These are phyloP conservation scores for Aspergillus felis DNA, from an alignment of 2,329 filamentous ascomycete genomes.

Conservation along the genomic window DNA sequence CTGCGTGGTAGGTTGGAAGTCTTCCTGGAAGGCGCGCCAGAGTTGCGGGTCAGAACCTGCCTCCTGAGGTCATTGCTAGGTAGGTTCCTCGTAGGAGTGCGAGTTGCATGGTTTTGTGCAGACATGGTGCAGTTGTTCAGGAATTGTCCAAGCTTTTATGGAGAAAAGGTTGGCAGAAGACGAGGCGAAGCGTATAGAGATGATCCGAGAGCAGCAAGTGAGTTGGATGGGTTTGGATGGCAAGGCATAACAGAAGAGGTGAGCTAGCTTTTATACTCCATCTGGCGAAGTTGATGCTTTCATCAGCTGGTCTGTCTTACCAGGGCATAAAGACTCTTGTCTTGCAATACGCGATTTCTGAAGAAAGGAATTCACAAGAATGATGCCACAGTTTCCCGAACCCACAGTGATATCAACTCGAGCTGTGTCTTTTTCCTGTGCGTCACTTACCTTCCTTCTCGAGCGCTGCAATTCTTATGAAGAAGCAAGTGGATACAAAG, in stretches of 20 bases:
- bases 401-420: background rate
- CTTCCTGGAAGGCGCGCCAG: background rate
- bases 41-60: background rate
- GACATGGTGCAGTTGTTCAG: background rate
- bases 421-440: background rate
- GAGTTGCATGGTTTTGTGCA: background rate
- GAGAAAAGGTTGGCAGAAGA: background rate
- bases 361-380: background rate
- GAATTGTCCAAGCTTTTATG: background rate
- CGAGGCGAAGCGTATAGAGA: background rate
- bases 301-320: background rate
- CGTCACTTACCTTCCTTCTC: background rate
- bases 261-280: background rate
- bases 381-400: background rate
- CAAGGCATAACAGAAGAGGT: background rate
- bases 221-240: background rate
- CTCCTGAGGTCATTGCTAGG: background rate
- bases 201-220: background rate
- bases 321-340: background rate
- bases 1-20: background rate
- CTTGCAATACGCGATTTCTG: background rate
- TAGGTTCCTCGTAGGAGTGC: background rate
- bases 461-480: background rate
- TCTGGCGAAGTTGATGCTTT: background rate
- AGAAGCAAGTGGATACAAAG: background rate